Conservation (phyloP, 2,329 filamentous ascomycete genomes). For the Akanthomyces lecanii region DNA sequence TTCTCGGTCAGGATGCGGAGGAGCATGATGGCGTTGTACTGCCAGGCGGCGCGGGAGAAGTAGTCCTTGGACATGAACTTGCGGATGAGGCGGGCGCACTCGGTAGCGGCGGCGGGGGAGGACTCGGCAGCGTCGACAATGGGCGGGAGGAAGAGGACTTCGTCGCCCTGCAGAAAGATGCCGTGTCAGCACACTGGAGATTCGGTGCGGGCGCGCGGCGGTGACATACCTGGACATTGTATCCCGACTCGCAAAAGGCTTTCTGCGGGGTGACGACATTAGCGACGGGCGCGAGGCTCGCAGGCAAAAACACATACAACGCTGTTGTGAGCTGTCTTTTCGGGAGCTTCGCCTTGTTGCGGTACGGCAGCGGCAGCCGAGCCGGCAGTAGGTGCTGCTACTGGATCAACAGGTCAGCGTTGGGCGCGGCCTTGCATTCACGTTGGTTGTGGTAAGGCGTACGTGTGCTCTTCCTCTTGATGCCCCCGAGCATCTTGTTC, state of each 20-base stretch:
- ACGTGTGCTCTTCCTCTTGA: slow-evolving; percentile 44
- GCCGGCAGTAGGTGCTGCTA: neutral
- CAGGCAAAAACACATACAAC: slow-evolving; percentile 49
- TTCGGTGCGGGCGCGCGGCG: slow-evolving; percentile 21
- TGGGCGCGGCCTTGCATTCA: neutral
- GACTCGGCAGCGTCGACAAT: slow-evolving; percentile 96
- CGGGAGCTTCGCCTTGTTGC: slow-evolving; percentile 53
- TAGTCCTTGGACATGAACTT: slow-evolving; percentile 76
- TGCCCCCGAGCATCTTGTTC: slow-evolving; percentile 53
- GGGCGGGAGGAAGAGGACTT: slow-evolving; percentile 84
- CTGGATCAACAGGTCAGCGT: slow-evolving; percentile 10
- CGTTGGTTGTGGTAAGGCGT: slow-evolving; percentile 1
- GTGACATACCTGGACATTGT: slow-evolving; percentile 49
- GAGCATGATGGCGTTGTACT: slow-evolving; percentile 97
- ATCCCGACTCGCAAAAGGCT: slow-evolving; percentile 75
- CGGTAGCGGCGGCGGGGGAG: slow-evolving; percentile 76
- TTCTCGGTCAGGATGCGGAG: slow-evolving; percentile 89
- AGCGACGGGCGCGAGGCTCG: neutral
- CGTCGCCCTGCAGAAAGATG: slow-evolving; percentile 60
- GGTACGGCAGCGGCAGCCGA: neutral
- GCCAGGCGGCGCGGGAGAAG: slow-evolving; percentile 60
- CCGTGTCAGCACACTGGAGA: neutral
- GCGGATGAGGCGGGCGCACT: slow-evolving; percentile 75
- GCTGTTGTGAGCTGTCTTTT: slow-evolving; percentile 60
- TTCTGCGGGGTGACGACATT: slow-evolving; percentile 45